These are phyloP conservation scores for Phaffia australis DNA, from an alignment of 768 basidiomycete genomes.

Conservation along the genomic window DNA sequence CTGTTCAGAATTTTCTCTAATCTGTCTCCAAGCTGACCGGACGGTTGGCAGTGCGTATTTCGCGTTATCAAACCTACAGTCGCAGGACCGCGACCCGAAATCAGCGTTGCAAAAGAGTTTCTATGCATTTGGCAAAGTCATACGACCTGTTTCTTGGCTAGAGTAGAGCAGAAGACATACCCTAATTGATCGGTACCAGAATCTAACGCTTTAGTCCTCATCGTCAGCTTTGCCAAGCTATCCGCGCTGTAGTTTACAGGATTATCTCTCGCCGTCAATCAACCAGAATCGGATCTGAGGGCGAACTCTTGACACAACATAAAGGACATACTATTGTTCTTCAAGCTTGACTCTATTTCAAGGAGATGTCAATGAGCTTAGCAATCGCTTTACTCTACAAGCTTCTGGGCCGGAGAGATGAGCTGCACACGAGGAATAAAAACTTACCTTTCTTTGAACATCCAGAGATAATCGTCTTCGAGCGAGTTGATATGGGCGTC, in stretches of 20 bases:
- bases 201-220: constrained; percentile 15
- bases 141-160: not conserved
- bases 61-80: constrained; percentile 7
- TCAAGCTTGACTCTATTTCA: constrained; percentile 9
- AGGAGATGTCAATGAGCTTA: not conserved
- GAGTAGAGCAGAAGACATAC: not conserved
- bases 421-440: not conserved
- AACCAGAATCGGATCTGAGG: not conserved
- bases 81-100: not conserved
- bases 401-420: not conserved
- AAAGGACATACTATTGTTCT: constrained; percentile 12
- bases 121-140: not conserved
- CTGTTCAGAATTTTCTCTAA: constrained; percentile 23
- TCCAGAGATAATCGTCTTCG: constrained; percentile 7
- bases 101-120: not conserved
- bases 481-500: not conserved
- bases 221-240: constrained; percentile 6
- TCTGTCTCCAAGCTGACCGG: constrained; percentile 16
- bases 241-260: constrained; percentile 7
- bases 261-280: not conserved
- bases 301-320: not conserved
- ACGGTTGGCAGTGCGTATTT: constrained; percentile 13
- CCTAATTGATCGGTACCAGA: constrained; percentile 6
- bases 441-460: constrained; percentile 7
- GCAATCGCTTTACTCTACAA: not conserved